Conservation (phyloP, 1,284 basidiomycete species). For the Spongiforma sp. region DNA sequence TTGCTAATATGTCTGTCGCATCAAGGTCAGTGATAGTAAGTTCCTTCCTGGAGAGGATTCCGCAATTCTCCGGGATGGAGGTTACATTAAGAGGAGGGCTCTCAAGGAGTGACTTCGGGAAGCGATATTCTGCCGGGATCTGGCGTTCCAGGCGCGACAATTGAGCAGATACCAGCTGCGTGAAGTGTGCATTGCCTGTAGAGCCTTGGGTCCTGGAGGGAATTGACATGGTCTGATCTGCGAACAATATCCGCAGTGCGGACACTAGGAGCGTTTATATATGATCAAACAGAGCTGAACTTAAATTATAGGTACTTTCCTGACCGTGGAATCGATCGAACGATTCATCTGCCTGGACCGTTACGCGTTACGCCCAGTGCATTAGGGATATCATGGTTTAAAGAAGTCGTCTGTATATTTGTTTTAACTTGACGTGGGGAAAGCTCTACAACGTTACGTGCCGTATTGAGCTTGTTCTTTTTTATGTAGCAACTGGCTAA, state of each 20-base stretch:
- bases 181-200: slow-evolving; percentile 30
- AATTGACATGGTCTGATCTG: slow-evolving; percentile 21
- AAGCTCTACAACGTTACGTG: too few relatives aligned
- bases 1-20: slow-evolving; percentile 29
- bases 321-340: too few relatives aligned
- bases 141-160: slow-evolving; percentile 27
- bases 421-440: too few relatives aligned
- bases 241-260: neutral
- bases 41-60: slow-evolving; percentile 45
- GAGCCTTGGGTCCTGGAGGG: slow-evolving; percentile 27
- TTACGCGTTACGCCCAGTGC: too few relatives aligned
- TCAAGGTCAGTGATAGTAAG: slow-evolving; percentile 49
- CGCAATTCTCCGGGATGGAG: slow-evolving; percentile 41
- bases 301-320: too few relatives aligned
- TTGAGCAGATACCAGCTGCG: slow-evolving; percentile 21
- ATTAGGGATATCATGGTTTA: too few relatives aligned
- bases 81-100: slow-evolving; percentile 33
- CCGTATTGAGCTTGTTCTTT: too few relatives aligned
- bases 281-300: too few relatives aligned
- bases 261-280: too few relatives aligned
- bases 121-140: slow-evolving; percentile 24
- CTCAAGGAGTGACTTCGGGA: slow-evolving; percentile 21
- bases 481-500: too few relatives aligned
- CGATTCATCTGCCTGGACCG: too few relatives aligned
- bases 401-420: too few relatives aligned